Evolutionary conservation across 345 rosid genomes (phyloP).

Genomic region (Populus nigra): DNA sequence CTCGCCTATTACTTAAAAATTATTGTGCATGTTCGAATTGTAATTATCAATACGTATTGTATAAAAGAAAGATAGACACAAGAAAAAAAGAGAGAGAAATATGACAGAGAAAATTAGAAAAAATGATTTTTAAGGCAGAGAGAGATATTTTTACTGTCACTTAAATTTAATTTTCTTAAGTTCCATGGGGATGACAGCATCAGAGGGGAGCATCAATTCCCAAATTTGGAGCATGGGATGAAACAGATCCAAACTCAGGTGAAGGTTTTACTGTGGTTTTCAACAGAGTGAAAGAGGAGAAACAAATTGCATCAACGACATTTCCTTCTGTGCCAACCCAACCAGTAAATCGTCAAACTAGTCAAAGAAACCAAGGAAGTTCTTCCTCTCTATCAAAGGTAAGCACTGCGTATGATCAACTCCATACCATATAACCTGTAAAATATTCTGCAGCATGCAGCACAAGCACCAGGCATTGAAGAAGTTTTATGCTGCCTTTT

Average conservation of each 20-base stretch:
- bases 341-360: neutral
- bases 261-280: conserved; percentile 47
- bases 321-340: conserved; percentile 13
- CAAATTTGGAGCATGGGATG: conserved; percentile 63
- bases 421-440: neutral
- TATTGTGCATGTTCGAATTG: too few relatives aligned
- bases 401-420: neutral
- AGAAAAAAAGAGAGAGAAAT: neutral
- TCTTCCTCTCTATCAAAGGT: conserved; percentile 32
- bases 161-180: neutral
- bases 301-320: conserved; percentile 25
- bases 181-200: conserved; percentile 24
- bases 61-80: too few relatives aligned
- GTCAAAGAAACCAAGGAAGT: neutral
- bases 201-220: conserved; percentile 42
- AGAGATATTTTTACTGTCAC: too few relatives aligned
- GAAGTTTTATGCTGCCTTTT: neutral
- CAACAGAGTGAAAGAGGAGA: conserved; percentile 51
- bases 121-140: too few relatives aligned
- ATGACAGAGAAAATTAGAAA: neutral
- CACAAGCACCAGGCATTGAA: neutral
- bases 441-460: neutral
- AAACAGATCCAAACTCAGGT: conserved; percentile 46
- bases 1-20: too few relatives aligned
- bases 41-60: too few relatives aligned